phyloP scores from a whole-genome alignment of 192 early-diverging fungal genomes.

The Chytriomyces hyalinus region DNA sequence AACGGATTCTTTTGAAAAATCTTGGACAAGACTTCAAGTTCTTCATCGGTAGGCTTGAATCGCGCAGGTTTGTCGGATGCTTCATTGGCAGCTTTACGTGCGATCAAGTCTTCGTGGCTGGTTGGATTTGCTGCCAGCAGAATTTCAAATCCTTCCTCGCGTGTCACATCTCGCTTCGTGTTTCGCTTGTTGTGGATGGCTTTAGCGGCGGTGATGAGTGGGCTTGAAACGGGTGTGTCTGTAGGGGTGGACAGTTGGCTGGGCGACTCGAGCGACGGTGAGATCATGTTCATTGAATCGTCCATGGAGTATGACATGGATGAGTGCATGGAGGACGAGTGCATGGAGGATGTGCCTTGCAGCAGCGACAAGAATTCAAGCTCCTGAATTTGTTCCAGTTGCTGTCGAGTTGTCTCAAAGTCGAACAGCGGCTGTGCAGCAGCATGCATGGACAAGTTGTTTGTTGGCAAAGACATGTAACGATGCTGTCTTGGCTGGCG shows the following conservation, averaged over 20 bases:
- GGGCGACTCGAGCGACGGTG: not conserved
- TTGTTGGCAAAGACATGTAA: no score
- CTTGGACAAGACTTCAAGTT: not conserved
- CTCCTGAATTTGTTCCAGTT: not conserved
- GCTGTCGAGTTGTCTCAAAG: not conserved
- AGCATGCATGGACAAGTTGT: no score
- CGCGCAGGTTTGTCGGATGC: constrained; percentile 1
- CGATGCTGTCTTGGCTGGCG: no score
- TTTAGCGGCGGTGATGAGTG: not conserved
- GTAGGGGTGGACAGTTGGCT: not conserved
- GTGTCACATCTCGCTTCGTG: not conserved
- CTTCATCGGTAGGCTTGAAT: constrained; percentile 1
- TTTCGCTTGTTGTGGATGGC: not conserved
- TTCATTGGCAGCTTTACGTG: constrained; percentile 1
- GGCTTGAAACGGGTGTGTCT: not conserved
- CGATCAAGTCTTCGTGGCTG: not conserved
- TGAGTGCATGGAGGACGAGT: not conserved
- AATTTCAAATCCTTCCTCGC: not conserved
- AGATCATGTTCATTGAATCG: not conserved
- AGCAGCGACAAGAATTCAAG: not conserved
- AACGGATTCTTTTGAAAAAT: not conserved
- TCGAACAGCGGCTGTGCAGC: not conserved
- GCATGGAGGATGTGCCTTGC: not conserved
- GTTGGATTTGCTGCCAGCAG: not conserved
- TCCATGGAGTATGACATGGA: no score